A percentile compares a stretch with the other conserved stretches of the same genome.
Conservation (phyloP, 2,329 filamentous ascomycete species). For the Tolypocladium pustulatum region DNA sequence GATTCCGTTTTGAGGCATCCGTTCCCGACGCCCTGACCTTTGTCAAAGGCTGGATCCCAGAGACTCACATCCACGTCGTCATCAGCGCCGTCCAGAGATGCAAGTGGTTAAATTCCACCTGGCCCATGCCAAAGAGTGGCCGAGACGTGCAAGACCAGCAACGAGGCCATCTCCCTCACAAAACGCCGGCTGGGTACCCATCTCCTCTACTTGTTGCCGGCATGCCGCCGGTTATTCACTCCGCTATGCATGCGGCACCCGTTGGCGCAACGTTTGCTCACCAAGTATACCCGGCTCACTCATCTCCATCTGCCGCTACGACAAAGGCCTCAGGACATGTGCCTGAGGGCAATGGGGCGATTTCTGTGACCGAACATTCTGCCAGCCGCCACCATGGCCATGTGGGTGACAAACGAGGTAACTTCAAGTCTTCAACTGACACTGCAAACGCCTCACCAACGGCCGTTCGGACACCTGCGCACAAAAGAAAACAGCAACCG, state of each 20-base stretch:
- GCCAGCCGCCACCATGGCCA: neutral
- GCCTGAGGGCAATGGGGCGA: neutral
- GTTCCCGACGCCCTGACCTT: slow-evolving; percentile 14
- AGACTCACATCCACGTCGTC: slow-evolving; percentile 13
- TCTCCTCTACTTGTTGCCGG: neutral
- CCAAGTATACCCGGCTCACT: neutral
- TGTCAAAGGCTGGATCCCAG: slow-evolving; percentile 11
- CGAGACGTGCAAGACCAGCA: neutral
- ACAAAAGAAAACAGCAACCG: neutral
- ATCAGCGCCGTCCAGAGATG: slow-evolving; percentile 18
- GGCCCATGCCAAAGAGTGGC: neutral
- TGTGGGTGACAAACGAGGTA: neutral
- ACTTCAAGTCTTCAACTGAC: neutral
- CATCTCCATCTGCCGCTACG: neutral
- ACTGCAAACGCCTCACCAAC: neutral
- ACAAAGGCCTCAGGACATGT: neutral
- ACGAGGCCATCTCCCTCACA: neutral
- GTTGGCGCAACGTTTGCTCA: neutral
- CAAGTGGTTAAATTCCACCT: slow-evolving; percentile 16
- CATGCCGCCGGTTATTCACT: neutral
- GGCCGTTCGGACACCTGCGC: neutral
- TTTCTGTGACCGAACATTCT: neutral
- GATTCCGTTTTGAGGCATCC: slow-evolving; percentile 16
- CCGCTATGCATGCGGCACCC: neutral
- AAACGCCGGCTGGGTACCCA: neutral